phyloP scores from a whole-genome alignment of 805 yeast genomes.

The Saccharomycopsis fodiens region DNA sequence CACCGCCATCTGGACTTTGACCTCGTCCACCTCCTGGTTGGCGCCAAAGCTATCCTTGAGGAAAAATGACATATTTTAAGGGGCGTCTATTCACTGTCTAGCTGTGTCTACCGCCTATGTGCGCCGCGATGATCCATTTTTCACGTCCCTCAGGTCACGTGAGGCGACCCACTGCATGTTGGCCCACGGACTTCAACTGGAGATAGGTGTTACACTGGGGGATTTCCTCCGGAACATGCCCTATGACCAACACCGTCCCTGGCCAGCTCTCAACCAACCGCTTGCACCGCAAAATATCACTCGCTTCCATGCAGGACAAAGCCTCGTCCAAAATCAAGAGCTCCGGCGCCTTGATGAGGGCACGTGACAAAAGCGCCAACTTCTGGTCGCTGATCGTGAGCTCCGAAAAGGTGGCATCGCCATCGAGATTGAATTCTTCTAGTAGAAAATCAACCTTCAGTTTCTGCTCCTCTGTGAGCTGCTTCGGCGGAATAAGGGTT shows the following conservation, averaged over 20 bases:
- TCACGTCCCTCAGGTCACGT: background rate
- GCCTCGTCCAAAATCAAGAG: conserved; percentile 87
- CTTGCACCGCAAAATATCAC: conserved; percentile 48
- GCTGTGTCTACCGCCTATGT: too few relatives aligned
- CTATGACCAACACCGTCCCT: conserved; percentile 72
- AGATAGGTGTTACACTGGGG: conserved; percentile 56
- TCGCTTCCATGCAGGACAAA: conserved; percentile 79
- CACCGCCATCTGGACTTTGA: conserved; percentile 54
- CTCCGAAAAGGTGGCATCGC: conserved; percentile 38
- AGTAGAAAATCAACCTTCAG: conserved; percentile 38
- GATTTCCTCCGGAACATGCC: conserved; percentile 73
- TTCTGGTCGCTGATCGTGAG: conserved; percentile 71
- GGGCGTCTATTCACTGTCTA: too few relatives aligned
- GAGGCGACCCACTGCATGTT: background rate
- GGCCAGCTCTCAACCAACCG: conserved; percentile 43
- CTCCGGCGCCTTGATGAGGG: conserved; percentile 70
- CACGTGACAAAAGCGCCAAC: conserved; percentile 63
- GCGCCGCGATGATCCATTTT: too few relatives aligned
- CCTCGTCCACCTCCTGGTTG: conserved; percentile 48
- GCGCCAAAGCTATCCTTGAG: conserved; percentile 37
- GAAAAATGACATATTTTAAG: conserved; percentile 51
- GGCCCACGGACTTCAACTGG: conserved; percentile 22
- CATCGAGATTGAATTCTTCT: conserved; percentile 37
- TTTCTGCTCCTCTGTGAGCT: conserved; percentile 32
- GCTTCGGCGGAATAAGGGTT: background rate